Conservation (phyloP, 768 basidiomycete species). For the Myochromella boudieri region DNA sequence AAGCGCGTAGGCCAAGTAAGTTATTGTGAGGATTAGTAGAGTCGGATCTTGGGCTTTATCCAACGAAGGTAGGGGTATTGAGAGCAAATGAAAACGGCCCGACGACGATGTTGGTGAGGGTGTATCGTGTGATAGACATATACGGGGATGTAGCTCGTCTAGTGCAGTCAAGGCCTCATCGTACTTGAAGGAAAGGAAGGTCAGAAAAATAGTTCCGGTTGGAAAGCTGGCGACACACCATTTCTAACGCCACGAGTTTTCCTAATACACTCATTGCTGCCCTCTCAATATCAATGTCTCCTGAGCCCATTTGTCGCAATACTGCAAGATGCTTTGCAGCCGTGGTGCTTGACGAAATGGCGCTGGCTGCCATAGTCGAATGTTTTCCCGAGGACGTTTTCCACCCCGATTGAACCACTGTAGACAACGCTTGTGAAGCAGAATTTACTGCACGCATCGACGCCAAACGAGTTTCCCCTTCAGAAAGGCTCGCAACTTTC, state of each 20-base stretch:
- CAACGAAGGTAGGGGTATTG: conserved; percentile 41
- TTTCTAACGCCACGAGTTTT: conserved; percentile 65
- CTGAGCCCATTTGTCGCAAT: conserved; percentile 45
- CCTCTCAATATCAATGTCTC: conserved; percentile 67
- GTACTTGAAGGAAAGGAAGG: conserved; percentile 38
- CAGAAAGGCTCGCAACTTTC: conserved; percentile 20
- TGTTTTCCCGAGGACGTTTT: conserved; percentile 39
- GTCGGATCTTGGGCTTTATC: conserved; percentile 25
- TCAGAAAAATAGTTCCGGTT: neutral
- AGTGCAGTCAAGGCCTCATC: conserved; percentile 48
- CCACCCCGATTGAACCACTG: conserved; percentile 58
- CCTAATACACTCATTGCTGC: conserved; percentile 68
- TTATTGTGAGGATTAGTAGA: conserved; percentile 55
- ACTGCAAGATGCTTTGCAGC: conserved; percentile 44
- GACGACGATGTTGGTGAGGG: conserved; percentile 2
- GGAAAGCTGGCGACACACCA: conserved; percentile 49
- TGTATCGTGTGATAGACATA: conserved; percentile 33
- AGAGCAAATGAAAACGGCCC: conserved; percentile 32
- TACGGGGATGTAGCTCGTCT: conserved; percentile 41
- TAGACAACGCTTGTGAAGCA: conserved; percentile 57
- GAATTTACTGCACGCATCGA: conserved; percentile 68
- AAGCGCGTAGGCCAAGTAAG: conserved; percentile 58
- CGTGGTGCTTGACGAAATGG: conserved; percentile 34
- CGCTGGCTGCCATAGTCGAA: conserved; percentile 26
- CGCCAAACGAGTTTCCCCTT: conserved; percentile 36